Conservation (phyloP, 2,329 filamentous ascomycete genomes). For the Fusarium keratoplasticum region DNA sequence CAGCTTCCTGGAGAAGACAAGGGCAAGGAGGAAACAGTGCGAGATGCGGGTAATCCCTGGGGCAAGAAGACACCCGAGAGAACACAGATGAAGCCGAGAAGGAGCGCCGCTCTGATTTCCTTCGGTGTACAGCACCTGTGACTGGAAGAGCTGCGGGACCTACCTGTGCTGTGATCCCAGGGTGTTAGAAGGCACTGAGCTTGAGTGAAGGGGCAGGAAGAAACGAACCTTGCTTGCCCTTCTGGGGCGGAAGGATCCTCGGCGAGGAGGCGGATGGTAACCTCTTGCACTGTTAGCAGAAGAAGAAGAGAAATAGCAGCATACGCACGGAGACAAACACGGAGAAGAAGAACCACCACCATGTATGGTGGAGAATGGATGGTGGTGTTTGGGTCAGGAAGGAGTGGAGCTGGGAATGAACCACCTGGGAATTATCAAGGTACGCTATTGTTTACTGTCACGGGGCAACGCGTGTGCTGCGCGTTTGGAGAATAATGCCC, state of each 20-base stretch:
- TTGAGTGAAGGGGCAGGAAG: background rate
- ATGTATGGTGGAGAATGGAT: background rate
- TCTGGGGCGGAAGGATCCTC: background rate
- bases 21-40: background rate
- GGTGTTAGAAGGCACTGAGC: background rate
- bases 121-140: background rate
- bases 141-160: background rate
- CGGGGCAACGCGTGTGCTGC: background rate
- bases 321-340: background rate
- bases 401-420: background rate
- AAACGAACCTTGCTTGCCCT: background rate
- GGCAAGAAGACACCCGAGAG: background rate
- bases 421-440: background rate
- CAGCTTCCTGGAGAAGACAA: background rate
- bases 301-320: background rate
- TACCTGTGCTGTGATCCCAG: background rate
- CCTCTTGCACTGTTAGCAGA: background rate
- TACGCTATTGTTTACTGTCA: background rate
- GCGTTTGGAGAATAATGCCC: background rate
- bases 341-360: background rate
- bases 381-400: background rate
- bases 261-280: background rate
- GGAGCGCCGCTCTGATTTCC: background rate
- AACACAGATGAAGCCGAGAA: background rate
- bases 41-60: background rate